Percentiles rank a stretch among this genome's conserved stretches.
Evolutionary conservation across 2,329 filamentous ascomycete species (phyloP).

Genomic region (Aspergillaceae sp.): DNA sequence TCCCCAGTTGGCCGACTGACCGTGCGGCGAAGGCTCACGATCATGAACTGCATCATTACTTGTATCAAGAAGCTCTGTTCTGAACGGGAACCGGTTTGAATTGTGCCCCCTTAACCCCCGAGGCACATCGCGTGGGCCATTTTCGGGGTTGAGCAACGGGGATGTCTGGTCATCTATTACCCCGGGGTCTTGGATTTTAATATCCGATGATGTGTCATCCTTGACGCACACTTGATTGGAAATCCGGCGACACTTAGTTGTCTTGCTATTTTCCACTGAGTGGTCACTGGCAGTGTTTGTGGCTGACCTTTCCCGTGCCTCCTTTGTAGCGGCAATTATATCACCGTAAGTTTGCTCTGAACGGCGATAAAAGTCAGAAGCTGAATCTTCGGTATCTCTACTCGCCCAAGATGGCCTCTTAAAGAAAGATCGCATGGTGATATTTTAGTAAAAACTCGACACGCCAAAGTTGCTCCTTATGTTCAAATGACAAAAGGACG

Average conservation of each 20-base stretch:
- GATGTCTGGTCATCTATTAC: background rate
- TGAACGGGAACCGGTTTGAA: background rate
- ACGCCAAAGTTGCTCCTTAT: too few relatives aligned
- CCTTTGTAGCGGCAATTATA: constrained; percentile 34
- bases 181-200: background rate
- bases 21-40: background rate
- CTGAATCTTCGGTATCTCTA: constrained; percentile 26
- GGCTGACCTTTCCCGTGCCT: constrained; percentile 22
- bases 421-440: constrained; percentile 43
- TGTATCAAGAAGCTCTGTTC: background rate
- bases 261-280: constrained; percentile 6
- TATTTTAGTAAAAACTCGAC: too few relatives aligned
- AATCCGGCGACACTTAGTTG: constrained; percentile 17
- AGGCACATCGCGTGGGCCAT: background rate
- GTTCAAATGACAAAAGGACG: too few relatives aligned
- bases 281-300: constrained; percentile 2
- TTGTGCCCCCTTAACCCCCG: background rate
- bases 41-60: background rate
- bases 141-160: background rate
- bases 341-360: constrained; percentile 40
- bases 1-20: too few relatives aligned
- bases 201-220: background rate
- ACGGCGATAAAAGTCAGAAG: constrained; percentile 41
- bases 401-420: constrained; percentile 47
- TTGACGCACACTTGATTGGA: constrained; percentile 7